Base-by-base conservation (phyloP, 1,284 basidiomycete species). In the Ustilago loliicola region DNA sequence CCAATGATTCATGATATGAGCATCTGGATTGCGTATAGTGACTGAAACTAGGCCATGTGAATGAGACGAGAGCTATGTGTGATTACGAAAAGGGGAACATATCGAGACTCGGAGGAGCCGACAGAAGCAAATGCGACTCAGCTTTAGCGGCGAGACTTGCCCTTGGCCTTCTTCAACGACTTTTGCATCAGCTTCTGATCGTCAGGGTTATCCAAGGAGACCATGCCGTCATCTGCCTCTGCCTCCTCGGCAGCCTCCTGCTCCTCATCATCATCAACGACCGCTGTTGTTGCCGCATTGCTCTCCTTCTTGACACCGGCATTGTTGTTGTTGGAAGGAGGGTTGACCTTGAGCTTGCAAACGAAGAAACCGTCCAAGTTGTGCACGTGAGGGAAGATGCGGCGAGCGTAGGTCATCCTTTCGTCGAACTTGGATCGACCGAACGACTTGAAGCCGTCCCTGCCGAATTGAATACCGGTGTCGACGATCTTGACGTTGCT, bases 321-420 rank as follows among this genome's bases (percentile, higher is more conserved):
- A 4, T 61, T 47, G 19, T 29, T 59, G 57, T 62, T 63, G 52
- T 72, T 81, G 36, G 66, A 74, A 3, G 67, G 47, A 11, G 82
- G 80, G 54, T 80, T 78, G 25, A 99, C 92, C 88, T 95, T 97
- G 89, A 99, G 94, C 88, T 99, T 99, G 77, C 96, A 96, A 63
- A 99, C 95, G 87, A 91, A 99, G 90, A 99, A 99, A 2, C 97
- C 97, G 87, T 99, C 97, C 93, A 99, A 94, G 81, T 88, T 87
- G 79, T 87, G 87, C 21, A 86, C 86, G 62, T 87, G 84, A 17
- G 86, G 83, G 54, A 83, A 86, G 66, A 86, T 81, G 13, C 85
- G 60, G 13, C 81, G 72, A 2, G 77, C 79, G 32, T 80, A 73
- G 29, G 71, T 90, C 83, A 99, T 88, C 72, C 90, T 92, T 38